Evolutionary conservation across 176 grass and related monocot genomes (phyloP), one percentile per base, ranked within the genome.

Genomic region (Luzula sylvatica): DNA sequence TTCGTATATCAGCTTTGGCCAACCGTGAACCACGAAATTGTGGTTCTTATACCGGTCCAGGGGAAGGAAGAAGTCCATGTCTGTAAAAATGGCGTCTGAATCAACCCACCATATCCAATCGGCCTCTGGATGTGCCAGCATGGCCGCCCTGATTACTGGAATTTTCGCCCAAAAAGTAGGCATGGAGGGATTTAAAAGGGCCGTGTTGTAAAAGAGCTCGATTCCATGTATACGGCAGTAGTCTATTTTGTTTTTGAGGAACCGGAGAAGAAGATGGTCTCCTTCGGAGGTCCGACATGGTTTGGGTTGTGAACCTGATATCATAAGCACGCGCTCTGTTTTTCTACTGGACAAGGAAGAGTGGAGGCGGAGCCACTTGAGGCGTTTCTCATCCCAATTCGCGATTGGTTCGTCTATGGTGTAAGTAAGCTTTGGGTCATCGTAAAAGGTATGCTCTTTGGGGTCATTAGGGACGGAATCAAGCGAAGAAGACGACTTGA

Each of bases 51-150:
- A 95, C 23, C 73, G 77, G 5, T 2, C 4, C 0, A 88, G 70
- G 7, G 77, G 80, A 13, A 72, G 77, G 27, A 47, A 65, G 77
- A 89, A 89, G 70, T 89, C 80, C 81, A 96, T 96, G 80, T 89
- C 90, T 9, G 90, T 96, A 78, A 95, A 73, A 47, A 82, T 78
- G 35, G 90, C 84, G 61, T 95, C 90, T 8, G 84, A 95, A 70
- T 96, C 90, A 5, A 88, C 90, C 90, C 90, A 96, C 84, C 90
- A 96, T 23, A 96, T 63, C 80, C 84, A 96, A 39, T 95, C 90
- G 9, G 77, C 77, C 56, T 88, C 90, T 23, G 83, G 90, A 68
- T 88, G 83, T 17, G 90, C 80, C 3, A 88, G 42, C 83, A 95
- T 95, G 67, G 83, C 77, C 1, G 90, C 83, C 1, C 80, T 70